Base-by-base conservation (phyloP, 345 rosid genomes). In the Bruguiera gymnorhiza region DNA sequence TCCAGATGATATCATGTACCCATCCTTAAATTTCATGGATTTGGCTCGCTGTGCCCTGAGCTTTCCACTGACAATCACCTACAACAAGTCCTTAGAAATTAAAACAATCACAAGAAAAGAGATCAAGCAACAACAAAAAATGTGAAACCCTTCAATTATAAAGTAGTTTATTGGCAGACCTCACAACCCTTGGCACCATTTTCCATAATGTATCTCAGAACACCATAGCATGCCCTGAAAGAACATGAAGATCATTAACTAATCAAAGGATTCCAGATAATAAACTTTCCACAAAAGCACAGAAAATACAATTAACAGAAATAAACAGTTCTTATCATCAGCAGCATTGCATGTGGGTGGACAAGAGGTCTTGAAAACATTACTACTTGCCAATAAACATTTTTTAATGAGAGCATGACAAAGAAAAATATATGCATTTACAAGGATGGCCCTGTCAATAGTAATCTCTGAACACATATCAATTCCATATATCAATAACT, bases 11-110 rank as follows among this genome's bases (percentile, higher is more conserved):
- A 89, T 87, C 98, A 93, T 93, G 74, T 93, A 93, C 8, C 98
- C 97, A 63, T 93, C 98, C 85, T 89, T 90, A 74, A 93, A 93
- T 72, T 90, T 93, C 98, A 93, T 91, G 5, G 96, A 89, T 73
- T 93, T 93, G 21, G 98, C 98, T 72, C 97, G 90, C 59, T 82
- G 86, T 34, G 97, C 98, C 66, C 94, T 84, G 4, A 93, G 85
- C 82, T 93, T 93, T 62, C 98, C 97, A 20, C 98, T 93, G 29
- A 90, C 97, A 83, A 87, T 93, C 19, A 93, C 98, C 98, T 93
- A 56, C 32, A 59, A 6, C 43, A 19, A 5, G 23, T 4, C 63
- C 53, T 30, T 55, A 18, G 15, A 64, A 52, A 21, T 3, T 18
- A 15, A 21, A 60, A 46, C 5, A 52, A 23, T 7, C 5, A 53